Evolutionary conservation across 305 asterid species (phyloP), one percentile per base, ranked within the genome.

Genomic region (Ilex paraguariensis): DNA sequence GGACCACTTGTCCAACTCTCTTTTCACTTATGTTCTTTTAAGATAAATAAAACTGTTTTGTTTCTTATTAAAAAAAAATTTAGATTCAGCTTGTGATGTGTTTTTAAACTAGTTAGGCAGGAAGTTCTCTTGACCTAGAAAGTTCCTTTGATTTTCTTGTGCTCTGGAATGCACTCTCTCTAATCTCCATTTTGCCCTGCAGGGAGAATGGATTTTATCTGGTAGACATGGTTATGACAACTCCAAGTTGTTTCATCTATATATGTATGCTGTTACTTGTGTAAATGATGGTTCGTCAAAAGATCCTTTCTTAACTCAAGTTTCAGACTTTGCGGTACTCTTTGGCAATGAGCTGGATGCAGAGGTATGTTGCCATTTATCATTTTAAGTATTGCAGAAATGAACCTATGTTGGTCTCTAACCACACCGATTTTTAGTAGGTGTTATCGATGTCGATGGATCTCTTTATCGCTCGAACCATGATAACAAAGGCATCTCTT

Each of bases 121-220:
- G 42, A 36, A 8, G 1, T 13, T 3, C 15, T 46, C 12, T 46
- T 46, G 52, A 8, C 12, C 12, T 42, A 6, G 48, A 11, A 10
- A 10, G 52, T 46, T 46, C 52, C 15, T 46, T 21, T 7, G 52
- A 3, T 10, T 8, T 46, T 56, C n/a, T 56, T 54, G 3, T 54
- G 58, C 10, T 55, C 32, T 31, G 36, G 60, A 68, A 31, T 50
- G 44, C 8, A 44, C 60, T 60, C 48, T 62, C 31, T 21, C n/a
- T 31, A 7, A 13, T 42, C 31, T 56, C 60, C 17, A 42, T 59
- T 62, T 65, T 58, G 50, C 70, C 53, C 61, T 79, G 76, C 79
- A 94, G 97, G 98, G 99, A 63, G 99, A 88, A 56, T 94, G 99
- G 99, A 84, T 94, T 65, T 79, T 94, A 72, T 81, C 86, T 30